These are phyloP conservation scores for Aethionema arabicum DNA, from an alignment of 345 rosid species.

Conservation along the genomic window DNA sequence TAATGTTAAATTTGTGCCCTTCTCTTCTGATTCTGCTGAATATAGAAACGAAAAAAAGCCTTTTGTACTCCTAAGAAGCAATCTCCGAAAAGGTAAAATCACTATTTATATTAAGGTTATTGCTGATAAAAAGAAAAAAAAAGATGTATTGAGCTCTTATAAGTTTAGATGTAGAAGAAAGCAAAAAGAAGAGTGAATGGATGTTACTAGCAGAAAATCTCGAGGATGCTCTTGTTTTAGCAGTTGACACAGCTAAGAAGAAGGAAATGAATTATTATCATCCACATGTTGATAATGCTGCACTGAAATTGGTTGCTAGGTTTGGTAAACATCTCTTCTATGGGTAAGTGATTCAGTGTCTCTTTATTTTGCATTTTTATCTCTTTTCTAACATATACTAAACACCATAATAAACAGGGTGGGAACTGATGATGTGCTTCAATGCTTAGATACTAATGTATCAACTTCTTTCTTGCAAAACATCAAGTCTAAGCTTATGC, in stretches of 20 bases:
- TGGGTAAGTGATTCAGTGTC: slow-evolving; percentile 39
- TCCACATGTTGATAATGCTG: slow-evolving; percentile 26
- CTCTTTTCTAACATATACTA: slow-evolving; percentile 15
- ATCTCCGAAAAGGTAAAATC: slow-evolving; percentile 15
- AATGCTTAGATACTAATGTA: slow-evolving; percentile 43
- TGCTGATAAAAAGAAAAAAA: too few species aligned
- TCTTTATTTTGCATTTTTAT: slow-evolving; percentile 11
- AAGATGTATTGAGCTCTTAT: not conserved
- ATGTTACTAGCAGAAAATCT: slow-evolving; percentile 46
- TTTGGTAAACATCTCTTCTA: slow-evolving; percentile 51
- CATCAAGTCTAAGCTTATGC: slow-evolving; percentile 38
- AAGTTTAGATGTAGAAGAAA: slow-evolving; percentile 17
- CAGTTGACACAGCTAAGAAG: slow-evolving; percentile 41
- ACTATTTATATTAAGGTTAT: not conserved
- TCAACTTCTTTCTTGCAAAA: slow-evolving; percentile 45
- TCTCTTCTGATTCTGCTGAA: slow-evolving; percentile 39
- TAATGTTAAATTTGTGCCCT: slow-evolving; percentile 35
- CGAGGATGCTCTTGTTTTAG: slow-evolving; percentile 44
- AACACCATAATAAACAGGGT: slow-evolving; percentile 15
- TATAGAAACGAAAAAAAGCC: slow-evolving; percentile 36
- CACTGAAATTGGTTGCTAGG: slow-evolving; percentile 53
- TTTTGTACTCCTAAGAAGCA: slow-evolving; percentile 37
- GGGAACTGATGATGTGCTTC: slow-evolving; percentile 29
- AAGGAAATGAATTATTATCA: slow-evolving; percentile 22
- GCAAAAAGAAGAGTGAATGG: slow-evolving; percentile 41